Evolutionary conservation across 495 filamentous ascomycete species (phyloP), one percentile per base, ranked within the genome.

Genomic region (Tetracladium setigerum): DNA sequence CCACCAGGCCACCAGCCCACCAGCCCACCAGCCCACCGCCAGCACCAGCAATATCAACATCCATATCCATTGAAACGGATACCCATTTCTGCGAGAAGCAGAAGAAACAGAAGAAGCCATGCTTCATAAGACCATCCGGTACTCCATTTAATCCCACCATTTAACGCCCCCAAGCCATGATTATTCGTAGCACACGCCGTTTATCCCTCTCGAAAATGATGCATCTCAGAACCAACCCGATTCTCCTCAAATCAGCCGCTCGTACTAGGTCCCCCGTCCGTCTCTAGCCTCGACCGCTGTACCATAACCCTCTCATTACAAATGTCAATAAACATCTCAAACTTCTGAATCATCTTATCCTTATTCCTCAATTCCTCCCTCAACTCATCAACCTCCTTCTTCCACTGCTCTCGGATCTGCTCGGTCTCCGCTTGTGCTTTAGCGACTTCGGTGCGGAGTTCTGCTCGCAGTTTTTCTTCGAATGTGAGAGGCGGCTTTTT

Each of bases 261-360:
- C 5, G 46, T 36, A 44, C 27, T 35, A 12, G 32, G 32, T 24
- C 33, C 38, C 14, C 41, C 32, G 18, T 50, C 56, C 39, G 56
- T 58, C 33, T 43, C 63, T 35, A 72, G 57, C 35, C 61, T 61
- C 49, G 69, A 66, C 49, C 69, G 58, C 49, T 68, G 70, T 15
- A 74, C 67, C 62, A 78, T 77, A 30, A 76, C 74, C 36, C 74
- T 64, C 55, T 74, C 67, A 44, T 78, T 78, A 60, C 73, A 77
- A 37, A 78, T 74, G 53, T 78, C 74, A 53, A 78, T 76, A 43
- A 78, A 78, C 67, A 76, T 72, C 56, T 78, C 74, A 53, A 78
- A 78, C 55, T 70, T 73, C 41, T 64, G 54, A 19, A 78, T 78
- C 45, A 71, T 67, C 53, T 70, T 71, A 45, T 77, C 71, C 58